phyloP scores from a whole-genome alignment of 768 basidiomycete species.

The Rhodotorula kratochvilovae region DNA sequence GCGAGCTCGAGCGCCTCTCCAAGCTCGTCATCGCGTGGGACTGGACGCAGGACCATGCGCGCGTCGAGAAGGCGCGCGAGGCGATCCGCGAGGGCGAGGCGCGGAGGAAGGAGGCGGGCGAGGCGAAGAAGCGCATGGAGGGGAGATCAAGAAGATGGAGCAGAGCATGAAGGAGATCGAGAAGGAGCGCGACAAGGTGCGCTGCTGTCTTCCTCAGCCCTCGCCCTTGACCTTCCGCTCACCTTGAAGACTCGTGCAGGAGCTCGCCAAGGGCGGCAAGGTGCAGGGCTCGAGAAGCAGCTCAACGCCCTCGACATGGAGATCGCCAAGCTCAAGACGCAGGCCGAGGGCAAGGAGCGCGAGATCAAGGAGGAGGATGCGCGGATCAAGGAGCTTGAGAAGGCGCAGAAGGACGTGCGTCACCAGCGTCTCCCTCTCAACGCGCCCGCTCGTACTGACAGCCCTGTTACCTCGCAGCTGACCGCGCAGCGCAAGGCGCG shows the following conservation, averaged over 20 bases:
- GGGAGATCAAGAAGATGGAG: slow-evolving; percentile 67
- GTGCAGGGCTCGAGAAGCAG: slow-evolving; percentile 77
- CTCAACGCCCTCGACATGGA: slow-evolving; percentile 72
- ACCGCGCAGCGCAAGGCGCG: slow-evolving; percentile 59
- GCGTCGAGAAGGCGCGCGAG: slow-evolving; percentile 46
- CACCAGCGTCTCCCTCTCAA: background rate
- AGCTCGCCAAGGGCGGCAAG: slow-evolving; percentile 88
- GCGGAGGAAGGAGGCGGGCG: slow-evolving; percentile 51
- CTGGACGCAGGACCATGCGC: slow-evolving; percentile 55
- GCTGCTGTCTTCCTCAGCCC: slow-evolving; percentile 10
- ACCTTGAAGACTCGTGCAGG: slow-evolving; percentile 49
- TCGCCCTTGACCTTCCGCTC: background rate
- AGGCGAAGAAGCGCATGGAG: slow-evolving; percentile 59
- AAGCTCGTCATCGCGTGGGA: slow-evolving; percentile 81
- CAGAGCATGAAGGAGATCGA: slow-evolving; percentile 63
- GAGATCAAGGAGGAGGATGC: slow-evolving; percentile 74
- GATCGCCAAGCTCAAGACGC: slow-evolving; percentile 74
- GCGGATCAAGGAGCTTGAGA: slow-evolving; percentile 55
- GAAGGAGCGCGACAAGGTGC: slow-evolving; percentile 62
- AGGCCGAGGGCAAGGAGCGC: slow-evolving; percentile 72
- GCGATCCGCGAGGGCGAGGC: slow-evolving; percentile 43
- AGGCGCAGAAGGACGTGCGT: slow-evolving; percentile 62
- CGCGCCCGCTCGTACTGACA: slow-evolving; percentile 9
- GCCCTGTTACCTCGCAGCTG: slow-evolving; percentile 52
- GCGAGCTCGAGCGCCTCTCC: slow-evolving; percentile 79